These are phyloP conservation scores for Herpetomonas muscarum DNA, from an alignment of 208 protist genomes.

Conservation along the genomic window DNA sequence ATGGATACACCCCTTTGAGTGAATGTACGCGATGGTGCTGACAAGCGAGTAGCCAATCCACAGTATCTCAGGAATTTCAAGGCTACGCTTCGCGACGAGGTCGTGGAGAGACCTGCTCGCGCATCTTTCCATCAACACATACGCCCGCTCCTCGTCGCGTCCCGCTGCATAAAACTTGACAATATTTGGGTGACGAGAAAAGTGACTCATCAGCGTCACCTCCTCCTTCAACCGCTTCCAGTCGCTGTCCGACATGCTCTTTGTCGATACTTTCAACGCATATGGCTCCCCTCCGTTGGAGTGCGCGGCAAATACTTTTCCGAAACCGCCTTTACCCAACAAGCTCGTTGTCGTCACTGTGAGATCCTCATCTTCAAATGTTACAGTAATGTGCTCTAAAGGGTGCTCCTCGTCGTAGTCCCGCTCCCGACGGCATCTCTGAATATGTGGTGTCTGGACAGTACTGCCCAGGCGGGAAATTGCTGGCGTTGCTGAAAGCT, in stretches of 20 bases:
- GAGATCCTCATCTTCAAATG: constrained; percentile 70
- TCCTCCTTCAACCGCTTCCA: constrained; percentile 82
- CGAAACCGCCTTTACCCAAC: constrained; percentile 84
- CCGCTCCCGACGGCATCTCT: constrained; percentile 51
- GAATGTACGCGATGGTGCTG: constrained; percentile 78
- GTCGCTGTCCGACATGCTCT: constrained; percentile 73
- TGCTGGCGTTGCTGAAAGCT: constrained; percentile 66
- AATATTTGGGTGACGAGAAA: constrained; percentile 84
- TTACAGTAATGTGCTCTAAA: constrained; percentile 62
- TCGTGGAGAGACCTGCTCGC: constrained; percentile 72
- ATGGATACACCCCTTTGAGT: constrained; percentile 86
- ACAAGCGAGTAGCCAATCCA: constrained; percentile 85
- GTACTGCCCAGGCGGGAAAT: constrained; percentile 61
- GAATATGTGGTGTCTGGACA: constrained; percentile 65
- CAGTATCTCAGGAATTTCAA: constrained; percentile 72
- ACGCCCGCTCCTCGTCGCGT: constrained; percentile 62
- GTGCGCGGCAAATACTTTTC: constrained; percentile 70
- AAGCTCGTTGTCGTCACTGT: constrained; percentile 57
- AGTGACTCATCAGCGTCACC: constrained; percentile 83
- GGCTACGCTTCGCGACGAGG: constrained; percentile 49
- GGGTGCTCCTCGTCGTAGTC: constrained; percentile 48
- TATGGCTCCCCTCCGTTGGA: constrained; percentile 73
- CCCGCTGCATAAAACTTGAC: constrained; percentile 79
- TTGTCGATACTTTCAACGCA: constrained; percentile 83
- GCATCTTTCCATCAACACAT: constrained; percentile 88